Evolutionary conservation across 371 early-diverging fungal species (phyloP), one percentile per base, ranked within the genome.

Genomic region (Mortierella sp.): DNA sequence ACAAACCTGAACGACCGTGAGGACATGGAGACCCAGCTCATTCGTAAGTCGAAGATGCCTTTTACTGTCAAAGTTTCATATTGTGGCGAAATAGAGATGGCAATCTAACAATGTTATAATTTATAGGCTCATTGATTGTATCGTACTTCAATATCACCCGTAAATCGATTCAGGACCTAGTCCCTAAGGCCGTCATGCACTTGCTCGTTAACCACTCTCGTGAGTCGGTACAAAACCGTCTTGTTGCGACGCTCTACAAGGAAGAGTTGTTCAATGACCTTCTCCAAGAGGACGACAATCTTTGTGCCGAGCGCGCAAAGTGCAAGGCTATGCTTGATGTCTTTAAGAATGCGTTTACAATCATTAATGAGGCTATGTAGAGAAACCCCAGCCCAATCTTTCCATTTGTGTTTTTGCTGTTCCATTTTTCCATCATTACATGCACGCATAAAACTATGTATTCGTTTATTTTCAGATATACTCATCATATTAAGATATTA

Each of bases 131-230:
- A 2, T 85, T 95, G 64, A 94, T 95, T 54, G 86, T 88, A 5
- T 91, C 93, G n/a, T 96, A 97, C 84, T 96, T 97, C 81, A 88
- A 91, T 62, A 94, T 96, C 73, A 92, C 95, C 11, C 90, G 95
- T 71, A 94, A 94, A 84, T 89, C 92, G 14, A 92, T 97, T 47
- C 92, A 95, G 75, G 97, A 97, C 66, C 84, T 94, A 70, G 96
- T 97, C 5, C 98, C 98, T 14, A 97, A 97, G 79, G 95, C 97
- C 0, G 92, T 97, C 69, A 96, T 97, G 96, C 93, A 94, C 75
- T 71, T 94, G 59, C 83, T 96, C 51, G 95, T 96, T 43, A 93
- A 94, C 72, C 87, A 91, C 75, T 91, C 93, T 20, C 91, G 93
- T 70, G 91, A 94, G 68, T 78, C 86, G 28, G 90, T 97, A 58